Evolutionary conservation across 2,329 filamentous ascomycete genomes (phyloP), one percentile per base, ranked within the genome.

Genomic region (Cladosporium sp.): DNA sequence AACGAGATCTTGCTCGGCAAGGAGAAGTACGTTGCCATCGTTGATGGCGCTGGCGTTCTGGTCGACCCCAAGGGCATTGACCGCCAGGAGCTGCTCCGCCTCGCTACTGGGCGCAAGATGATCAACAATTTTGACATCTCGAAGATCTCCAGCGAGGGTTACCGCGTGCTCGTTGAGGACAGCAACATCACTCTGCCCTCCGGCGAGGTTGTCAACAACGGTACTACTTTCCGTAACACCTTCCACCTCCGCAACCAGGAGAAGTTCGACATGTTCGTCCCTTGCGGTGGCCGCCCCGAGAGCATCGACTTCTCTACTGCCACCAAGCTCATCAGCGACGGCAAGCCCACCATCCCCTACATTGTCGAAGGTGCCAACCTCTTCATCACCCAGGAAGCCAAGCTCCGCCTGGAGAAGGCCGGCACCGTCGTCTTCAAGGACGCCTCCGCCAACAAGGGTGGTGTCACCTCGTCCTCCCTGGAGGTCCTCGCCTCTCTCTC

Each of bases 381-480:
- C 49, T 98, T 98, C 80, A 94, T 98, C 72, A 96, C 93, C 0
- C 93, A 98, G 71, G 93, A 98, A 63, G 92, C 92, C 61, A 97
- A 97, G 76, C 79, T 97, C 49, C 87, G 90, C 19, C 82, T 98
- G 12, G 93, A 98, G 73, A 85, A 89, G 61, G 91, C 92, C n/a
- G 93, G 93, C 53, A 94, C 89, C 65, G 83, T 97, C 61, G 72
- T 98, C 35, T 96, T 90, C 84, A 98, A 98, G 75, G 93, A 98
- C 69, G 93, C 93, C 4, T 95, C 89, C 32, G 91, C 92, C 50
- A 98, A 98, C 80, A 98, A 98, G 78, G 93, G 93, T 57, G 93
- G 93, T 68, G 93, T 98, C 39, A 98, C 93, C 0, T 96, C 90
- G 1, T 97, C 93, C 0, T 97, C 93, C 1, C 83, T 97, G 27